Base-by-base conservation (phyloP, 768 basidiomycete species). In the Brasilioporus rufonigricans region DNA sequence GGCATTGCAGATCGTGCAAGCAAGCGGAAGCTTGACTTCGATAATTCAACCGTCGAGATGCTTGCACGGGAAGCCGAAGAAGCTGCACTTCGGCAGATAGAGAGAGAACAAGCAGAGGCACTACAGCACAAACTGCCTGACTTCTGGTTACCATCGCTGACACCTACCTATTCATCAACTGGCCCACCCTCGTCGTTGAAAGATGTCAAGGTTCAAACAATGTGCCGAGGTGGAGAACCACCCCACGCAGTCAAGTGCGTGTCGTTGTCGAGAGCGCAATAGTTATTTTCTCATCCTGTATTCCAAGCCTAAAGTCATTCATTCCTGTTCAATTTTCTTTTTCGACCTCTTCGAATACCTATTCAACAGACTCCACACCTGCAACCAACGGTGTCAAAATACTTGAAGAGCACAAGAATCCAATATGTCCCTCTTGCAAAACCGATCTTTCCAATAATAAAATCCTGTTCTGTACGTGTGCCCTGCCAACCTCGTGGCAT, bases 111-210 rank as follows among this genome's bases (percentile, higher is more conserved):
- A 61, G 87, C 88, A 0, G 93, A 93, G 58, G 81, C 87, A 4
- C 74, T 96, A 53, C 90, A 87, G 55, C 81, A 84, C 56, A 97
- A 98, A 70, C 80, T 98, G 3, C 94, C 97, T 2, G 94, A 97
- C 64, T 99, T 97, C 69, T 99, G 97, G 97, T 77, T 99, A 36
- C 94, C 94, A 3, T 93, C 91, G 0, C 73, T 98, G 24, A 94
- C 95, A 0, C 95, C 95, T 0, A 95, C 81, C 43, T 83, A 89
- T 71, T 74, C 81, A 23, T 77, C 88, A 31, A 77, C 66, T 46
- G 84, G 84, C 0, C 79, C 77, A 11, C 86, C 86, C 2, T 78
- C 76, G 26, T 87, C 86, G 4, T 71, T 93, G 40, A 79, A 81
- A 61, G 91, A 94, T 61, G 80, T 94, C 32, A 93, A 93, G 71